A percentile compares a stretch with the other conserved stretches of the same genome.
Conservation (phyloP, 73 alveolate species). For the Paraurostyla sp. region DNA sequence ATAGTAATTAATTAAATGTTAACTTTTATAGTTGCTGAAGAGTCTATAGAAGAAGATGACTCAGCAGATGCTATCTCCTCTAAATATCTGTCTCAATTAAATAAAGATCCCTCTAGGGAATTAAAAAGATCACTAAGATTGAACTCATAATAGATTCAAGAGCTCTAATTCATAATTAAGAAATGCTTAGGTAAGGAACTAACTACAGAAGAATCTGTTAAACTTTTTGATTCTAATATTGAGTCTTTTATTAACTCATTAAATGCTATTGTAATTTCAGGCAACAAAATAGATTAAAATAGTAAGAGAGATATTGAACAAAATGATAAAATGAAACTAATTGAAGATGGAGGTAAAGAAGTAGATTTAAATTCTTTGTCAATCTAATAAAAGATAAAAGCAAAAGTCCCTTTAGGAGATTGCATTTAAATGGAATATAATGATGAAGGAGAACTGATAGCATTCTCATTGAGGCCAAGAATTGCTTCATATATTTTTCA, state of each 20-base stretch:
- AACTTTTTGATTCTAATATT: slow-evolving; percentile 13
- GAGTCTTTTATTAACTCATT: slow-evolving; percentile 43
- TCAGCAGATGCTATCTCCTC: background rate
- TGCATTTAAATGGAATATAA: slow-evolving; percentile 46
- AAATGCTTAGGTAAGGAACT: slow-evolving; percentile 49
- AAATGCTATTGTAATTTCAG: background rate
- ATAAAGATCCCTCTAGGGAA: background rate
- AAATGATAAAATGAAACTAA: background rate
- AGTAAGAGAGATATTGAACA: background rate
- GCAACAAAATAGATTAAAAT: background rate
- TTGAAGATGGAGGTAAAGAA: background rate
- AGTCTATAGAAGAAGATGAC: background rate
- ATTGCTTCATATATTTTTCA: slow-evolving; percentile 14
- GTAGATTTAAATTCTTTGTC: background rate
- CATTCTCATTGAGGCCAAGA: slow-evolving; percentile 43
- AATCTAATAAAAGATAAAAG: background rate
- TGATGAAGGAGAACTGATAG: slow-evolving; percentile 18
- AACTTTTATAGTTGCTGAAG: background rate
- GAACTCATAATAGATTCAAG: background rate
- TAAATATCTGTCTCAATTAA: background rate
- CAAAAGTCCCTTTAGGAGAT: slow-evolving; percentile 52
- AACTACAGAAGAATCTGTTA: slow-evolving; percentile 19
- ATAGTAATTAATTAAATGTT: background rate
- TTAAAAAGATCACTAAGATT: slow-evolving; percentile 20
- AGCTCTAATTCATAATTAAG: slow-evolving; percentile 21